Evolutionary conservation across 495 filamentous ascomycete species (phyloP), one percentile per base, ranked within the genome.

Genomic region (Gamarada debralockiae): DNA sequence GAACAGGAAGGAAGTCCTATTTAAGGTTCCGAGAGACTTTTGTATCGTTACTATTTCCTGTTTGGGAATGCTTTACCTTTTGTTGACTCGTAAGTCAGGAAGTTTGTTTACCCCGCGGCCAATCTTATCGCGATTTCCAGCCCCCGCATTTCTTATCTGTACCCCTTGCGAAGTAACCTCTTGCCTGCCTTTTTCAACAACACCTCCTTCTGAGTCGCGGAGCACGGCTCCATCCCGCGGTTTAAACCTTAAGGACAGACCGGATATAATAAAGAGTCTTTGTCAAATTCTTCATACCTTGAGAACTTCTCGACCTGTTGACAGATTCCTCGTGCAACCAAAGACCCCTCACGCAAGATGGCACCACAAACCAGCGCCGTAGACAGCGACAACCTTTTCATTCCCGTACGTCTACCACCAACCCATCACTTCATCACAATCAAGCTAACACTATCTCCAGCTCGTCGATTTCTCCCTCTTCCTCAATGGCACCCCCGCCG

Each of bases 401-500:
- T 90, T 64, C 85, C 86, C 15, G 86, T 89, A 73, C 63, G 68
- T 67, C 40, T 34, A n/a, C n/a, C n/a, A n/a, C n/a, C n/a, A n/a
- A n/a, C 42, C 25, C 37, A 13, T 23, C 47, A 29, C 34, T 18
- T 24, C 15, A 0, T 27, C 10, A 24, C n/a, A 34, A 14, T 18
- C 2, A 55, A 44, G 3, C 49, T 62, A 31, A 58, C 47, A 45
- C 24, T 31, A 38, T 41, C 48, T 34, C 29, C 66, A 95, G 89
- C 79, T 97, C 56, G 90, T 97, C 56, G 85, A 95, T 71, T 95
- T 96, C 65, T 77, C 76, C 18, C 78, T 77, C 51, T 95, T 95
- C 67, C 78, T 89, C 24, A 65, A 80, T 38, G 84, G 83, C 3
- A 77, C 76, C 14, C 71, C 81, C 0, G 65, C 79, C 27, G 73